phyloP scores from a whole-genome alignment of 768 basidiomycete genomes.

The Mycena albidolilacea region DNA sequence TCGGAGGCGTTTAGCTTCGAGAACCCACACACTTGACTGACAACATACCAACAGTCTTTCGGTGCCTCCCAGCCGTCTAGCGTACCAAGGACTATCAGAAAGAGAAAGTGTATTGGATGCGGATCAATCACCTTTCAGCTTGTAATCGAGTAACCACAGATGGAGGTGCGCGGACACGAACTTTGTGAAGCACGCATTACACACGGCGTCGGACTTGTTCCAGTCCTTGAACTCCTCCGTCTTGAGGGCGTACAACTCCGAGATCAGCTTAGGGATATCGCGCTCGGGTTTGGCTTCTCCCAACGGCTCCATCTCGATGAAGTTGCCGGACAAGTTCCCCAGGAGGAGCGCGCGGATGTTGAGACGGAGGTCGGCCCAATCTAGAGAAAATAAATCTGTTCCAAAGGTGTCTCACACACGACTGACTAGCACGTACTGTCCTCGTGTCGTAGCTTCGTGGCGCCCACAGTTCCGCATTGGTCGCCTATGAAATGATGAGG shows the following conservation, averaged over 20 bases:
- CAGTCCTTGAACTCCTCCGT: conserved; percentile 35
- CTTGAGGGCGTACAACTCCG: conserved; percentile 7
- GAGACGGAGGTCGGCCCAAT: conserved; percentile 7
- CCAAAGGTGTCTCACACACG: not conserved
- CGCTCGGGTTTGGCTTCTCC: not conserved
- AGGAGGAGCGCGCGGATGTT: conserved; percentile 13
- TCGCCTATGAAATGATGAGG: not conserved
- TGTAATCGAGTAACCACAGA: conserved; percentile 45
- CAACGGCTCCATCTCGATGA: conserved; percentile 15
- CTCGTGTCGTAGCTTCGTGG: conserved; percentile 7
- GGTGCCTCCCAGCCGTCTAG: conserved; percentile 26
- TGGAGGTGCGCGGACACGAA: conserved; percentile 47
- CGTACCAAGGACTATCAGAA: not conserved
- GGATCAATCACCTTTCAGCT: conserved; percentile 37
- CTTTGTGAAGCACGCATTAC: conserved; percentile 46
- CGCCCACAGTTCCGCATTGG: not conserved
- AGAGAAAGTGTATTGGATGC: not conserved
- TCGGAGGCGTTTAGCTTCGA: not conserved
- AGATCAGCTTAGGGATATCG: not conserved
- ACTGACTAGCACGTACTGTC: not conserved
- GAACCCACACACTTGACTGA: not conserved
- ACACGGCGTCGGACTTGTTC: conserved; percentile 50
- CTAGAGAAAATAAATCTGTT: not conserved
- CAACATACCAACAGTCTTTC: conserved; percentile 48
- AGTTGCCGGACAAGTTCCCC: conserved; percentile 2